These are phyloP conservation scores for Leccinum sublutescens DNA, from an alignment of 768 basidiomycete genomes.

Conservation along the genomic window DNA sequence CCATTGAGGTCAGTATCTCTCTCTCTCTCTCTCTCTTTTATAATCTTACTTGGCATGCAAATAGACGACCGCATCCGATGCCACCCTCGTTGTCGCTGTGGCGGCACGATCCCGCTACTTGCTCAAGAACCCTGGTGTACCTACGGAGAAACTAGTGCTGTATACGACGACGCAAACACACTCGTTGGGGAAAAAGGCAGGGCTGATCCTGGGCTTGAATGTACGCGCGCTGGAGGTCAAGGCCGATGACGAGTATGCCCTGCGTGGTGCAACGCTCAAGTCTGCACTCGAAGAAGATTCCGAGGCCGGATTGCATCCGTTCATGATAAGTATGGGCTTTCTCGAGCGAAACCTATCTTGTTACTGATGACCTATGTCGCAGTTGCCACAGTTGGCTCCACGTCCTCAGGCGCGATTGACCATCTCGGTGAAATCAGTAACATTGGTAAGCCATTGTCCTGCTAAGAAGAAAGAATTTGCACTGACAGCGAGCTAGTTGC, in stretches of 20 bases:
- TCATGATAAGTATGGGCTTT: conserved; percentile 61
- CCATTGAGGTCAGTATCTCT: conserved; percentile 58
- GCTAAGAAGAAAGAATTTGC: background rate
- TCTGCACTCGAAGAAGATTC: conserved; percentile 65
- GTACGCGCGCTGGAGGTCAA: conserved; percentile 70
- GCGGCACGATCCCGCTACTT: conserved; percentile 72
- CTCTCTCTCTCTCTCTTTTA: background rate
- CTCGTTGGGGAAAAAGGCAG: conserved; percentile 78
- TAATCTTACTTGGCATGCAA: background rate
- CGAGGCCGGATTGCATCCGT: conserved; percentile 63
- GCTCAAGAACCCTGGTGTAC: conserved; percentile 46
- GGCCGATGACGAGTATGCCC: conserved; percentile 58
- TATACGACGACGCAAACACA: conserved; percentile 92
- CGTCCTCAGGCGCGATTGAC: conserved; percentile 88
- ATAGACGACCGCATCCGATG: conserved; percentile 85
- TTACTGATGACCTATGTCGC: background rate
- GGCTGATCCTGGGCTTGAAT: conserved; percentile 71
- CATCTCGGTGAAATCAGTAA: conserved; percentile 68
- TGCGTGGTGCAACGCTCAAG: conserved; percentile 62
- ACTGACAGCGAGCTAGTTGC: conserved; percentile 42
- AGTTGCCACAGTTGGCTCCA: conserved; percentile 94
- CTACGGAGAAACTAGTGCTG: conserved; percentile 65
- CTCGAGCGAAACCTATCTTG: background rate
- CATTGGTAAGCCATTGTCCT: conserved; percentile 47
- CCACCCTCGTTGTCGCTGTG: conserved; percentile 70